Base-by-base conservation (phyloP, 106 monocot genomes). In the Acorus gramineus region DNA sequence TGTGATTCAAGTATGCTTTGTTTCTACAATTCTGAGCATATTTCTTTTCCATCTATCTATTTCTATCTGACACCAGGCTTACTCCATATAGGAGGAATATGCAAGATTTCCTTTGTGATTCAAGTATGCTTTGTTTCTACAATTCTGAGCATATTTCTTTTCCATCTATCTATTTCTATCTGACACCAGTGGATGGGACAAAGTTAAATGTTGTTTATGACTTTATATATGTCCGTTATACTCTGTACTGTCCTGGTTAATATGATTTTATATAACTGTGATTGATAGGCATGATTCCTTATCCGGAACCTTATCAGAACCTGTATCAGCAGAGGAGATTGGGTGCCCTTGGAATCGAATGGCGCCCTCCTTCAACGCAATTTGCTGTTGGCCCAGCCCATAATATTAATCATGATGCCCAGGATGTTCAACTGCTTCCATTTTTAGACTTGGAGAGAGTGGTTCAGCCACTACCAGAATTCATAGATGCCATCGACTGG, bases 61-160 rank as follows among this genome's bases (percentile, higher is more conserved):
- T 28, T 28, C 28, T 28, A 28, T 28, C 28, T 28, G 28, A 28
- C 28, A 0, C 28, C 28, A 28, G 28, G n/a, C n/a, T n/a, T n/a
- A n/a, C n/a, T n/a, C n/a, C 96, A 63, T 77, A 96, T 63, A 67
- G 82, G 44, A 87, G 96, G 73, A 96, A 96, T 61, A 78, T 91
- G 53, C 96, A 96, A 50, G 96, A 96, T 68, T 77, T 96, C 53
- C 81, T 96, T 61, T 96, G 96, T 64, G 91, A 96, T 85, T 87
- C 85, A 70, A 75, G 96, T 96, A 84, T 71, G 69, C 28, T 28
- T 28, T 28, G 28, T 28, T 28, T 28, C 28, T 28, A 28, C 1
- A 28, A 28, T 28, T 28, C 28, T 28, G 28, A 28, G 28, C 28
- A 0, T 28, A 28, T 28, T 0, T 28, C 28, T 28, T 28, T 28